Conservation (phyloP, 148 eudicot genomes). For the Nepenthes mirabilis region DNA sequence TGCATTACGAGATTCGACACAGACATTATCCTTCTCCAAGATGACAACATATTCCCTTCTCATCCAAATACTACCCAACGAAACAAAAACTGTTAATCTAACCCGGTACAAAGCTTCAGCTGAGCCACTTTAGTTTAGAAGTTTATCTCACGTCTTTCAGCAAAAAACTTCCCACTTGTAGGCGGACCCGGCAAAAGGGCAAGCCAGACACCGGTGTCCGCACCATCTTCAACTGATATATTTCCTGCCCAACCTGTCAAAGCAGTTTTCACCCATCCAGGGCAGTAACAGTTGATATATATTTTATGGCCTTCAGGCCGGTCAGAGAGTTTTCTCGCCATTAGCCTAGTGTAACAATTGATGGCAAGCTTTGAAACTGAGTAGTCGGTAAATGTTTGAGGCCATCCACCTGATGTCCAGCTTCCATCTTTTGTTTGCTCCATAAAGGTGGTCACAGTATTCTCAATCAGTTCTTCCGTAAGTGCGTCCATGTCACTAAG, state of each 20-base stretch:
- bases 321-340: slow-evolving; percentile 41
- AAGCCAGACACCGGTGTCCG: slow-evolving; percentile 97
- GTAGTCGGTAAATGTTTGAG: slow-evolving; percentile 65
- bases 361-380: slow-evolving; percentile 80
- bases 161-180: slow-evolving; percentile 68
- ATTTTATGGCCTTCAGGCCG: slow-evolving; percentile 69
- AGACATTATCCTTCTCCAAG: too few relatives aligned
- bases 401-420: slow-evolving; percentile 71
- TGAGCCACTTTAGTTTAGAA: slow-evolving; percentile 18
- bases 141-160: slow-evolving; percentile 79
- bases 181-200: slow-evolving; percentile 57
- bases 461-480: slow-evolving; percentile 68
- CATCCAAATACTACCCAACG: neutral
- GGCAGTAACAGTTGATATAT: slow-evolving; percentile 73
- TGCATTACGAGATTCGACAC: too few relatives aligned
- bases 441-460: slow-evolving; percentile 34
- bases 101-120: neutral
- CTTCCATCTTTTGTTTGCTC: slow-evolving; percentile 76
- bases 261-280: slow-evolving; percentile 95
- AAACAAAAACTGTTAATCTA: neutral
- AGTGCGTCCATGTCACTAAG: slow-evolving; percentile 45
- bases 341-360: slow-evolving; percentile 67
- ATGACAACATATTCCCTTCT: too few relatives aligned
- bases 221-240: slow-evolving; percentile 69
- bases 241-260: slow-evolving; percentile 94